Evolutionary conservation across 2,329 filamentous ascomycete species (phyloP), one percentile per base, ranked within the genome.

Genomic region (Claviceps maximensis): DNA sequence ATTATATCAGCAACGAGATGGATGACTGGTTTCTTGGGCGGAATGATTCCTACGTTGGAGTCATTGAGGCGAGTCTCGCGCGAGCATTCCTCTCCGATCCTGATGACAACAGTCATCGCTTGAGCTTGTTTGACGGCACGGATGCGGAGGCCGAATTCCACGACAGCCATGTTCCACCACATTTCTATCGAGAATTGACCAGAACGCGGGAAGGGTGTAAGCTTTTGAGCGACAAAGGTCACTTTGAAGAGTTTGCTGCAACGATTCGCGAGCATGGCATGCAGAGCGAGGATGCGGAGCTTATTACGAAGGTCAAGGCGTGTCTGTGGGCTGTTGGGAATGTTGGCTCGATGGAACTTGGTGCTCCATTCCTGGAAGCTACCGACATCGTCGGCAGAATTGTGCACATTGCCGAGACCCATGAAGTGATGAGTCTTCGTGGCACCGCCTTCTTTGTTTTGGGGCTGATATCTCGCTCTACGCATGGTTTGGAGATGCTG

Each of bases 1-100:
- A 98, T 71, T 98, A 98, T 65, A 98, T 98, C 67, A 96, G 90
- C 56, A 93, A 95, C 65, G 94, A 98, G 67, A 98, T 98, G 93
- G 93, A 98, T 60, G 94, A 98, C 69, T 98, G 93, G 93, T 98
- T 97, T 64, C 76, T 98, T 31, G 93, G 93, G 15, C 83, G 93
- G 46, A 98, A 98, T 64, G 91, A 98, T 66, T 85, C 83, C n/a
- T 98, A 98, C 60, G 93, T 98, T 50, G 80, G 83, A 40, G 79
- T 97, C 42, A 91, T 98, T 42, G 93, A 98, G 68, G 93, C 94
- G n/a, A 95, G 90, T 52, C 76, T 98, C 50, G 89, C 90, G 33
- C 84, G 89, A 55, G 86, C 90, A 0, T 90, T 95, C 59, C 75
- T 82, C n/a, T 78, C 84, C 42, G 80, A 79, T 52, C 70, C 77